These are phyloP conservation scores for Sporobolomyces pararoseus DNA, from an alignment of 768 basidiomycete species.

Conservation along the genomic window DNA sequence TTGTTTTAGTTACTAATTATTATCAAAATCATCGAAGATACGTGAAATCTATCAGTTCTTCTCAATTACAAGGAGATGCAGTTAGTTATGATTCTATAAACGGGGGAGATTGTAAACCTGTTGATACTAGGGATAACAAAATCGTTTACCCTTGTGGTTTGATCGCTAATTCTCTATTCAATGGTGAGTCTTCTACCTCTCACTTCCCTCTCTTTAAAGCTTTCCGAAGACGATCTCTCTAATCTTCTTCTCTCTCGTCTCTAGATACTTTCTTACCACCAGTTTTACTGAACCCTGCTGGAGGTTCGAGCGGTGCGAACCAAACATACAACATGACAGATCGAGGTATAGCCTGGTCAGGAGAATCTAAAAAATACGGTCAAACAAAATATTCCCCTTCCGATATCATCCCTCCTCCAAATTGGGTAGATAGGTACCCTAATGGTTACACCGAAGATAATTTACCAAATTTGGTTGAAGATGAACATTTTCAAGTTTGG, in stretches of 20 bases:
- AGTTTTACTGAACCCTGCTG: conserved; percentile 57
- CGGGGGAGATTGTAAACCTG: conserved; percentile 80
- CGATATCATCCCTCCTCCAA: conserved; percentile 85
- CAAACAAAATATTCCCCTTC: conserved; percentile 62
- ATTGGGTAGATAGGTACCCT: conserved; percentile 74
- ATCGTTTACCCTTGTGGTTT: conserved; percentile 90
- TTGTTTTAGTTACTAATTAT: conserved; percentile 66
- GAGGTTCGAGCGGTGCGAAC: conserved; percentile 48
- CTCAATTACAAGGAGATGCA: conserved; percentile 75
- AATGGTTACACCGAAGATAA: conserved; percentile 61
- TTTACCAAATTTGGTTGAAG: conserved; percentile 64
- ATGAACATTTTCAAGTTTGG: conserved; percentile 99
- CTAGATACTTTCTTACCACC: conserved; percentile 76
- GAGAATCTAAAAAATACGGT: conserved; percentile 85
- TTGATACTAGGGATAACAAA: conserved; percentile 58
- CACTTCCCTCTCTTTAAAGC: neutral
- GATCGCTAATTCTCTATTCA: conserved; percentile 95
- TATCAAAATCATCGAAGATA: conserved; percentile 98
- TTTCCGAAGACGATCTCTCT: neutral
- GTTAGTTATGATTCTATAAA: conserved; percentile 53
- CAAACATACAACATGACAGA: conserved; percentile 68
- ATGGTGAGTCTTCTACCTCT: conserved; percentile 59
- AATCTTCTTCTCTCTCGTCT: too few species aligned
- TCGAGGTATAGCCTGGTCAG: conserved; percentile 88
- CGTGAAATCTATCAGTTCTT: conserved; percentile 79